Conservation (phyloP, 192 early-diverging fungal genomes). For the Coemansia pectinata region DNA sequence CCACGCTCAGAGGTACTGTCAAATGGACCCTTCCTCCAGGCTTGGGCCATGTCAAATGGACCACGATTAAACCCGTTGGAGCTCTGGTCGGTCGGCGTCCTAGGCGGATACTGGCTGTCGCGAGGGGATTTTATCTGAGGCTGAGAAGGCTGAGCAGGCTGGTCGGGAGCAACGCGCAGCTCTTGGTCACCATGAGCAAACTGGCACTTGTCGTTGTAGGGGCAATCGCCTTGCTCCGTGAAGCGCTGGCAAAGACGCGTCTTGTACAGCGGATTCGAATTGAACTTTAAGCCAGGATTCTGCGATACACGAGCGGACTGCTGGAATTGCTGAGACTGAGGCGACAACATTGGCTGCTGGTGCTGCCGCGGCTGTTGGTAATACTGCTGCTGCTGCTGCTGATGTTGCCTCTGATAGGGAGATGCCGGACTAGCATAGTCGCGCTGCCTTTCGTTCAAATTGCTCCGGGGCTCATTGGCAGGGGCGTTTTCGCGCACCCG, state of each 20-base stretch:
- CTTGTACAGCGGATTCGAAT: conserved; percentile 74
- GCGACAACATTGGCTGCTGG: conserved; percentile 15
- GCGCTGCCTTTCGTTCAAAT: conserved; percentile 16
- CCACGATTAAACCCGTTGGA: conserved; percentile 13
- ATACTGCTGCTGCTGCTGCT: conserved; percentile 1
- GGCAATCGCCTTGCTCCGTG: conserved; percentile 72
- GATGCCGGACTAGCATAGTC: conserved; percentile 12
- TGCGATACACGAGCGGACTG: conserved; percentile 21
- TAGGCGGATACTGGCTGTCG: conserved; percentile 16
- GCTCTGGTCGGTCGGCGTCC: conserved; percentile 11
- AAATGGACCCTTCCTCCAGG: conserved; percentile 21
- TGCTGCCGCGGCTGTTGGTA: conserved; percentile 13
- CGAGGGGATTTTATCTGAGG: conserved; percentile 13
- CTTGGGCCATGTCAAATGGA: not conserved
- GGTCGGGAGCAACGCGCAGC: conserved; percentile 44
- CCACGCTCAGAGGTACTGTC: conserved; percentile 23
- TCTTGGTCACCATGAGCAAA: conserved; percentile 65
- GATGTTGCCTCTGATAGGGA: not conserved
- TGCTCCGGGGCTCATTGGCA: conserved; percentile 13
- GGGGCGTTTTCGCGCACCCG: conserved; percentile 56
- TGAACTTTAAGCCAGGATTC: conserved; percentile 31
- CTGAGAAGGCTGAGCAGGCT: conserved; percentile 20
- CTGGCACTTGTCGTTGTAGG: conserved; percentile 85
- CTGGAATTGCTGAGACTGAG: conserved; percentile 14
- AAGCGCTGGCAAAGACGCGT: conserved; percentile 83